phyloP scores from a whole-genome alignment of 352 stramenopile species.

The Pythium dissimile region DNA sequence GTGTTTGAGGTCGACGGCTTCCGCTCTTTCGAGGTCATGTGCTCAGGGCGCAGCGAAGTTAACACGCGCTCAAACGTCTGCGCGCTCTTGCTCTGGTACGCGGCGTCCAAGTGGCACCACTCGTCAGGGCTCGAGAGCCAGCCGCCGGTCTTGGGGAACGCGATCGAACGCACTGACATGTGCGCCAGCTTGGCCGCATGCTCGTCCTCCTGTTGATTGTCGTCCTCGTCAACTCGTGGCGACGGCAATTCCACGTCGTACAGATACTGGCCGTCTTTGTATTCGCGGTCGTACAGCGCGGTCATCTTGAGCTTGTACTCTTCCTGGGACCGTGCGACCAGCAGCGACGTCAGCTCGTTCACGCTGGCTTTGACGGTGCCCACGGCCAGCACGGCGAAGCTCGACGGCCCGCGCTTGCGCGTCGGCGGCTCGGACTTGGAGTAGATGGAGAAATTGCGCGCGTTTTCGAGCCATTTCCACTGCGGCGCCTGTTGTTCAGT shows the following conservation, averaged over 20 bases:
- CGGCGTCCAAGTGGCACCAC: constrained; percentile 16
- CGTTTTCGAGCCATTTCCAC: constrained; percentile 22
- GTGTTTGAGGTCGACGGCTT: not conserved
- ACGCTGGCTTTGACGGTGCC: constrained; percentile 11
- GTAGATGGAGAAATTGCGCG: constrained; percentile 14
- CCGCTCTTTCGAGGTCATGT: not conserved
- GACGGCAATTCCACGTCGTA: constrained; percentile 1
- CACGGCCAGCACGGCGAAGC: constrained; percentile 10
- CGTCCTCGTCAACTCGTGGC: too few species aligned
- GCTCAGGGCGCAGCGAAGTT: constrained; percentile 1
- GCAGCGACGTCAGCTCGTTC: constrained; percentile 11
- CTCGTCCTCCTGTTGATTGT: not conserved
- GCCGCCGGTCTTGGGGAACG: constrained; percentile 8
- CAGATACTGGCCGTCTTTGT: constrained; percentile 11
- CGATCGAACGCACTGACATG: constrained; percentile 11
- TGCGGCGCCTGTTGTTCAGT: not conserved
- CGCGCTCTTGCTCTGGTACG: not conserved
- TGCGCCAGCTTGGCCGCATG: not conserved
- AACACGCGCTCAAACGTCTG: constrained; percentile 4
- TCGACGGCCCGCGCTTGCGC: not conserved
- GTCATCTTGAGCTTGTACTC: constrained; percentile 17
- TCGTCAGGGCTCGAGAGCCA: constrained; percentile 14
- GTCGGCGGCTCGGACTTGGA: not conserved
- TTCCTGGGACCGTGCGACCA: not conserved
- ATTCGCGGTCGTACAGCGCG: constrained; percentile 11